Conservation (phyloP, 2,329 filamentous ascomycete genomes). For the Diaporthe sp. region DNA sequence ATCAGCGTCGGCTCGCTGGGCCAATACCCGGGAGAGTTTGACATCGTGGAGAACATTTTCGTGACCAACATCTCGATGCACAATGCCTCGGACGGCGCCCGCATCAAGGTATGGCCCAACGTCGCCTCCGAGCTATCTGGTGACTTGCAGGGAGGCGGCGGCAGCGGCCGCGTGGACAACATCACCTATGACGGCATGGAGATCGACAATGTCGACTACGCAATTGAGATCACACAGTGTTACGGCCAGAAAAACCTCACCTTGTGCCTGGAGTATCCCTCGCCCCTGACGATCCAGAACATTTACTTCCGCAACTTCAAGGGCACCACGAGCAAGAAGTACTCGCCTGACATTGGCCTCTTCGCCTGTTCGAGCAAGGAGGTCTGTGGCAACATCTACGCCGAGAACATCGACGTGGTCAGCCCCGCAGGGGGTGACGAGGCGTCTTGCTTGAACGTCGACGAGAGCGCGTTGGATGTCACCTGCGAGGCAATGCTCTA, state of each 20-base stretch:
- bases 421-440: slow-evolving; percentile 39
- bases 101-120: slow-evolving; percentile 73
- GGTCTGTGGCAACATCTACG: slow-evolving; percentile 39
- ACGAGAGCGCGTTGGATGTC: slow-evolving; percentile 38
- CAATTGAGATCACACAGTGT: slow-evolving; percentile 63
- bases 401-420: slow-evolving; percentile 39
- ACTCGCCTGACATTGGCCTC: slow-evolving; percentile 40
- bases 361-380: slow-evolving; percentile 41
- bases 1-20: slow-evolving; percentile 79
- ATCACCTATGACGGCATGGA: slow-evolving; percentile 68
- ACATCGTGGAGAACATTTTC: slow-evolving; percentile 77
- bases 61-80: slow-evolving; percentile 70
- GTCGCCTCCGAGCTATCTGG: slow-evolving; percentile 45
- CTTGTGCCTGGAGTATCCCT: slow-evolving; percentile 68
- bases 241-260: slow-evolving; percentile 66
- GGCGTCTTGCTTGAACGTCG: slow-evolving; percentile 42
- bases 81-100: slow-evolving; percentile 72
- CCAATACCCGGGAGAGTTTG: slow-evolving; percentile 71
- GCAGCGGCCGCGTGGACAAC: slow-evolving; percentile 68
- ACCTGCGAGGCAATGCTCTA: slow-evolving; percentile 35
- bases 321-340: slow-evolving; percentile 53
- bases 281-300: slow-evolving; percentile 62
- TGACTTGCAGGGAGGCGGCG: slow-evolving; percentile 68
- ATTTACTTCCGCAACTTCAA: slow-evolving; percentile 63
- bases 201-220: slow-evolving; percentile 70